phyloP scores from a whole-genome alignment of 1,284 basidiomycete genomes.

The Pascua guehoae region DNA sequence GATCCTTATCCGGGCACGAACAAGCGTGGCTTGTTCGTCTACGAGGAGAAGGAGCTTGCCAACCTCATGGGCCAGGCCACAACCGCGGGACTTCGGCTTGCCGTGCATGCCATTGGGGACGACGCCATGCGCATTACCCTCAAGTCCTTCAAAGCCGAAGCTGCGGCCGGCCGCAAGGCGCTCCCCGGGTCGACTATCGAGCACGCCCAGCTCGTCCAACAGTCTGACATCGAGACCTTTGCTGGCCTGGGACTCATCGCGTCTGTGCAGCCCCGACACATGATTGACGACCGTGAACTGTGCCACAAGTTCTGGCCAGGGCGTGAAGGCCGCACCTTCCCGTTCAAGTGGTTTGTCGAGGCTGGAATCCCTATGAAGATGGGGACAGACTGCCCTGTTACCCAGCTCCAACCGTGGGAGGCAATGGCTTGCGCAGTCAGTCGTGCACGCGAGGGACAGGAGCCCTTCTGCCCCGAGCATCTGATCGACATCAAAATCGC shows the following conservation, averaged over 20 bases:
- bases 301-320: slow-evolving; percentile 38
- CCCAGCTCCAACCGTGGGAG: slow-evolving; percentile 40
- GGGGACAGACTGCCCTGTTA: slow-evolving; percentile 42
- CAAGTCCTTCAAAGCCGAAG: slow-evolving; percentile 17
- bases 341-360: slow-evolving; percentile 31
- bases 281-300: slow-evolving; percentile 41
- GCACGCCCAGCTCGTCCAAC: slow-evolving; percentile 36
- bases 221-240: slow-evolving; percentile 32
- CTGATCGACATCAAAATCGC: slow-evolving; percentile 25
- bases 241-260: slow-evolving; percentile 31
- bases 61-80: slow-evolving; percentile 25
- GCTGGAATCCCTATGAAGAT: slow-evolving; percentile 34
- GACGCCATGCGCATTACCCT: slow-evolving; percentile 33
- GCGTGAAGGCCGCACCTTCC: slow-evolving; percentile 32
- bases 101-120: slow-evolving; percentile 45
- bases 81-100: slow-evolving; percentile 24
- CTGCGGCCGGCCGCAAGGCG: slow-evolving; percentile 13
- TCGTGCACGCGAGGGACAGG: slow-evolving; percentile 8
- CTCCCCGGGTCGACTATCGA: slow-evolving; percentile 36
- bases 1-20: slow-evolving; percentile 33
- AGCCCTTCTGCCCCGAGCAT: slow-evolving; percentile 21
- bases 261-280: slow-evolving; percentile 39
- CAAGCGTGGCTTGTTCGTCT: slow-evolving; percentile 26
- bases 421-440: slow-evolving; percentile 36
- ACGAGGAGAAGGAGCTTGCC: slow-evolving; percentile 20